These are phyloP conservation scores for Malus hybrid DNA, from an alignment of 331 rosid species.

Conservation along the genomic window DNA sequence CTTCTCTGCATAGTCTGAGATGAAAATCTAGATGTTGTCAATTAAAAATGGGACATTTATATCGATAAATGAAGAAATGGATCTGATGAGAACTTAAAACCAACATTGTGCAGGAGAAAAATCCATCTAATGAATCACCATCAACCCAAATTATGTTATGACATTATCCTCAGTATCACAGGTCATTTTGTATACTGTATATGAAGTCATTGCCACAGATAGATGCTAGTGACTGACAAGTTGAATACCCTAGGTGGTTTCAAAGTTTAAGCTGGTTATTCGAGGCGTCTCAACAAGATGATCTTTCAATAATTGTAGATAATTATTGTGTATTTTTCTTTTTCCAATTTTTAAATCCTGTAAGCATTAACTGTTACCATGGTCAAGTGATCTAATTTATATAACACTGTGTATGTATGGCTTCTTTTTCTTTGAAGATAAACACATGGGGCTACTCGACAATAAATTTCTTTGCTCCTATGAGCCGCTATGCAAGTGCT, in stretches of 20 bases:
- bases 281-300: background rate
- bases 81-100: too few relatives aligned
- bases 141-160: too few relatives aligned
- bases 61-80: too few relatives aligned
- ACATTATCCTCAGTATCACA: too few relatives aligned
- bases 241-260: background rate
- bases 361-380: background rate
- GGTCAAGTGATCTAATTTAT: background rate
- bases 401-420: slow-evolving; percentile 7
- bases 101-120: too few relatives aligned
- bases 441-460: slow-evolving; percentile 99
- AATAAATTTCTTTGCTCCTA: slow-evolving; percentile 89
- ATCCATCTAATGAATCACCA: too few relatives aligned
- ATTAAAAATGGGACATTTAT: too few relatives aligned
- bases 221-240: too few relatives aligned
- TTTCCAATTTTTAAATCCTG: background rate
- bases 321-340: background rate
- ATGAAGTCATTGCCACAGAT: too few relatives aligned
- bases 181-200: too few relatives aligned
- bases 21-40: too few relatives aligned
- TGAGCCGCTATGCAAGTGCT: slow-evolving; percentile 95
- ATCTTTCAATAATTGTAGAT: background rate
- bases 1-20: too few relatives aligned
- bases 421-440: slow-evolving; percentile 41
- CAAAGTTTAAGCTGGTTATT: background rate